phyloP scores from a whole-genome alignment of 257 asterid species.

The Eucommia ulmoides region DNA sequence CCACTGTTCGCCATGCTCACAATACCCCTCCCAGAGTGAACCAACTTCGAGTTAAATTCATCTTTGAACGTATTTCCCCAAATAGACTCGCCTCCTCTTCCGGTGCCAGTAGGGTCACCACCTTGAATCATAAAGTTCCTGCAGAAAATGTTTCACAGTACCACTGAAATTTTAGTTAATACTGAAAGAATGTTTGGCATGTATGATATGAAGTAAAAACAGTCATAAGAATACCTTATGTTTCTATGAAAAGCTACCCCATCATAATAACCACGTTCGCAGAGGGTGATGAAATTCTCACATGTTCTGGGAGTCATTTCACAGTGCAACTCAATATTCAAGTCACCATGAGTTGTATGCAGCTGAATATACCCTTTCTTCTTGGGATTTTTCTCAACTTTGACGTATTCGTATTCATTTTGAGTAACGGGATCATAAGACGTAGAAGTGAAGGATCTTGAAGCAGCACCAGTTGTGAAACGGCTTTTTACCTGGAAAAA shows the following conservation, averaged over 20 bases:
- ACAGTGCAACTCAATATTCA: conserved; percentile 94
- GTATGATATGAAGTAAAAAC: conserved; percentile 2
- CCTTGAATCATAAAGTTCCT: conserved; percentile 99
- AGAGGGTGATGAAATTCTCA: conserved; percentile 78
- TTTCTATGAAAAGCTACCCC: conserved; percentile 85
- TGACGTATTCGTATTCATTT: conserved; percentile 79
- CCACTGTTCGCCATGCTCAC: conserved; percentile 99
- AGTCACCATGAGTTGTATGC: conserved; percentile 92
- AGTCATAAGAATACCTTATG: conserved; percentile 43
- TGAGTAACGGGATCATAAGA: conserved; percentile 78
- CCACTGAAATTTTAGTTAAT: background rate
- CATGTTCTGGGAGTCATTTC: conserved; percentile 88
- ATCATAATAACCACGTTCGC: conserved; percentile 83
- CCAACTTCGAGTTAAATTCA: conserved; percentile 85
- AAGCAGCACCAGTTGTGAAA: conserved; percentile 90
- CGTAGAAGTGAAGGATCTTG: conserved; percentile 94
- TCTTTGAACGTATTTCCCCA: conserved; percentile 95
- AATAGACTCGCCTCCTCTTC: conserved; percentile 90
- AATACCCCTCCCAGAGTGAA: conserved; percentile 93
- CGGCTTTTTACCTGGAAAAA: conserved; percentile 79
- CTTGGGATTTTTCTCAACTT: conserved; percentile 94
- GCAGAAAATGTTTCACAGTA: conserved; percentile 14
- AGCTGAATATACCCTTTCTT: conserved; percentile 79
- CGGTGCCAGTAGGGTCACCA: conserved; percentile 97
- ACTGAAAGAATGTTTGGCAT: background rate